Percentiles rank a stretch among this genome's conserved stretches.
Evolutionary conservation across 2,329 filamentous ascomycete species (phyloP).

Genomic region (Fusarium paranaense): DNA sequence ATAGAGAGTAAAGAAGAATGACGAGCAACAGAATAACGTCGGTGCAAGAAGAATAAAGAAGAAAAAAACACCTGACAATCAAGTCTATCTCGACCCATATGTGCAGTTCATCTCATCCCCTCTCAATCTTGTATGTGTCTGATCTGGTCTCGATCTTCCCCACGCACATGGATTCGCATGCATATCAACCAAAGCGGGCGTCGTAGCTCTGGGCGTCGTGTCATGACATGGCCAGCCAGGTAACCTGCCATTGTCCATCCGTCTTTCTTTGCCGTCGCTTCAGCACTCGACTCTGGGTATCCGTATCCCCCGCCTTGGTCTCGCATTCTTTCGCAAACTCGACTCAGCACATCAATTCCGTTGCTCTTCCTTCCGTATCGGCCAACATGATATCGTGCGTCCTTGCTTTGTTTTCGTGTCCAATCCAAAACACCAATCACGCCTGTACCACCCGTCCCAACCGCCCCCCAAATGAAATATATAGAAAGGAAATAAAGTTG

Average conservation of each 20-base stretch:
- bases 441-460: slow-evolving; percentile 25
- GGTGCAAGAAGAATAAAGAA: not conserved
- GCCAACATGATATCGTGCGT: slow-evolving; percentile 13
- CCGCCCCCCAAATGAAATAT: slow-evolving; percentile 14
- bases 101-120: slow-evolving; percentile 28
- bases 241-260: slow-evolving; percentile 8
- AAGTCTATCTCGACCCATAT: slow-evolving; percentile 39
- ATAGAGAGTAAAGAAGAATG: slow-evolving; percentile 22
- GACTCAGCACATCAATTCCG: slow-evolving; percentile 10
- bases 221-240: not conserved
- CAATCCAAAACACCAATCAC: slow-evolving; percentile 36
- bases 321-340: slow-evolving; percentile 17
- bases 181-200: slow-evolving; percentile 3
- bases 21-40: slow-evolving; percentile 27
- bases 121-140: slow-evolving; percentile 18
- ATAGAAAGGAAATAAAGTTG: slow-evolving; percentile 21
- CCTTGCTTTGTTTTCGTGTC: slow-evolving; percentile 22
- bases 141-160: slow-evolving; percentile 21
- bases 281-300: slow-evolving; percentile 16
- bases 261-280: slow-evolving; percentile 12
- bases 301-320: slow-evolving; percentile 9
- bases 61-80: slow-evolving; percentile 33
- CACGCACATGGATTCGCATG: slow-evolving; percentile 2
- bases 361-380: slow-evolving; percentile 18
- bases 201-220: not conserved